Evolutionary conservation across 306 rosid species (phyloP), one percentile per base, ranked within the genome.

Genomic region (Quercus alba): DNA sequence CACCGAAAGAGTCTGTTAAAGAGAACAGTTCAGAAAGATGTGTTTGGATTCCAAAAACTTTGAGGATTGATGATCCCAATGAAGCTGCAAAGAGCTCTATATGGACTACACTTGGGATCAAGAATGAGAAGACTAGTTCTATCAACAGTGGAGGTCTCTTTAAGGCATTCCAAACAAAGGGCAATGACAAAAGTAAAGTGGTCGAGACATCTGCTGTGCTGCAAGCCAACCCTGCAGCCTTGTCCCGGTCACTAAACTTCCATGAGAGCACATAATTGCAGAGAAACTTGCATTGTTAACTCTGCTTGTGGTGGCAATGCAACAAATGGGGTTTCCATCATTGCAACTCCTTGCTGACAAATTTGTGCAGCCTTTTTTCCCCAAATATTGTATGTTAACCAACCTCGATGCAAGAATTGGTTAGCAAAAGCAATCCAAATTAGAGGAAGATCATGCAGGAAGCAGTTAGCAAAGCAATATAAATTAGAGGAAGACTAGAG

Each of bases 201-300:
- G 75, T 78, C 30, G 89, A 90, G 80, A 76, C 80, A n/a, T 90
- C 90, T 4, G 74, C 85, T 1, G 81, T 84, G 76, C 78, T 94
- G 88, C 91, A 89, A 78, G 93, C 93, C 56, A 94, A 94, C 78
- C 98, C 98, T 10, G 92, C 94, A 49, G 98, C 98, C 75, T 80
- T 90, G 55, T 88, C 93, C 51, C 86, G 94, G 82, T 93, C 98
- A 55, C 67, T 83, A 59, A 81, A 71, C 74, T 92, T 94, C 83
- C 92, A 80, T 26, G 98, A 92, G 87, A 87, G 89, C 75, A 71
- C 88, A 61, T 94, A 81, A 80, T 77, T 77, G 70, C 41, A 61
- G 66, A 62, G 73, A 31, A 71, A 62, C 23, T 31, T 18, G 23
- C 72, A 75, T 61, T 55, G 30, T 56, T 70, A 69, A 31, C 58